phyloP scores from a whole-genome alignment of 2,329 filamentous ascomycete genomes.

The Sporothrix brasiliensis region DNA sequence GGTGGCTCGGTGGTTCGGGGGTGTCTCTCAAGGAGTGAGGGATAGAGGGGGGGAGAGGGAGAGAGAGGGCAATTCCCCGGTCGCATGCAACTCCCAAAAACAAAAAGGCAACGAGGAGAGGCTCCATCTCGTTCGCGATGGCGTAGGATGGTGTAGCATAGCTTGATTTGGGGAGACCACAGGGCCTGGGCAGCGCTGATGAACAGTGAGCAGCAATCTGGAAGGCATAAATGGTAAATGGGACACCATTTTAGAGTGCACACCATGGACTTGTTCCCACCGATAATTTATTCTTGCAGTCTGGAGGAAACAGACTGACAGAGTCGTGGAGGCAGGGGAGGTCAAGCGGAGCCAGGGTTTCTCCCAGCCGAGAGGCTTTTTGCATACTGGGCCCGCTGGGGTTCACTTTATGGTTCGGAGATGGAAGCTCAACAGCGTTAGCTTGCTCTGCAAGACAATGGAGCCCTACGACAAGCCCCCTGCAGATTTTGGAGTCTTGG shows the following conservation, averaged over 20 bases:
- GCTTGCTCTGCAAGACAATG: slow-evolving; percentile 19
- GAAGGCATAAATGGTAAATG: neutral
- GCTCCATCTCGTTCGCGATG: neutral
- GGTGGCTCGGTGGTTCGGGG: no score
- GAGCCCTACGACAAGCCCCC: neutral
- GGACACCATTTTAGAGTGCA: neutral
- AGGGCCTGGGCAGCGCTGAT: neutral
- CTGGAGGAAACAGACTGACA: no score
- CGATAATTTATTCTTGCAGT: no score
- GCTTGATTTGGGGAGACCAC: neutral
- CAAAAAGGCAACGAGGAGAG: neutral
- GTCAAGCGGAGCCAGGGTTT: neutral
- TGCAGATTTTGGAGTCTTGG: neutral
- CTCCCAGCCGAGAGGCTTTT: neutral
- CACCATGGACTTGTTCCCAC: neutral
- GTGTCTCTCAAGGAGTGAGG: neutral
- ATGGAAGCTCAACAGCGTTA: slow-evolving; percentile 30
- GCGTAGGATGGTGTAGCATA: neutral
- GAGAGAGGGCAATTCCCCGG: neutral
- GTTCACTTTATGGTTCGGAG: slow-evolving; percentile 14
- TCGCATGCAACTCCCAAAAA: slow-evolving; percentile 3
- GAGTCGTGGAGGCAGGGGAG: neutral
- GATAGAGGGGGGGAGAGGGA: no score
- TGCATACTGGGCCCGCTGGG: neutral
- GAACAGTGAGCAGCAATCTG: neutral